phyloP scores from a whole-genome alignment of 2,329 filamentous ascomycete genomes.

The Fusarium sulawesiense region DNA sequence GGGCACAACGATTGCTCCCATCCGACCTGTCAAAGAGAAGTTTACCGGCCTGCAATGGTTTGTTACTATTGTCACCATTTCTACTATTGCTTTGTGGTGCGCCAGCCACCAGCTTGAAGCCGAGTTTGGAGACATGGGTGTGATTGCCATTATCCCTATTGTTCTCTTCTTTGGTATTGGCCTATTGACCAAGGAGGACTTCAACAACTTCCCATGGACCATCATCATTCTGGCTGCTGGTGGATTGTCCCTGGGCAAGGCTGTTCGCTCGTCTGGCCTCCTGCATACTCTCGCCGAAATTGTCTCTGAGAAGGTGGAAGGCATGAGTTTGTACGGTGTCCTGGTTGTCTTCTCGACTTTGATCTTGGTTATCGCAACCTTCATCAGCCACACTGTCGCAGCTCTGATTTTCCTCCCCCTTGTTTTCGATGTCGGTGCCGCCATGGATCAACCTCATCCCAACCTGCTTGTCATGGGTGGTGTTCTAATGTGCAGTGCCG shows the following conservation, averaged over 20 bases:
- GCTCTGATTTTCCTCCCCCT: constrained; percentile 94
- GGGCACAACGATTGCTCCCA: constrained; percentile 90
- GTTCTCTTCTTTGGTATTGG: constrained; percentile 97
- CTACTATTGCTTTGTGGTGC: constrained; percentile 93
- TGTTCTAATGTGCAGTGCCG: constrained; percentile 96
- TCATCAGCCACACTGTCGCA: constrained; percentile 97
- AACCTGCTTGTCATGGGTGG: constrained; percentile 96
- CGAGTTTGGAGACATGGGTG: constrained; percentile 96
- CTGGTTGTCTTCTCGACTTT: constrained; percentile 85
- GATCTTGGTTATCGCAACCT: constrained; percentile 93
- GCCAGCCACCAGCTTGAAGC: constrained; percentile 87
- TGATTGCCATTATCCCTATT: constrained; percentile 95
- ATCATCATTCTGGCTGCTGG: constrained; percentile 98
- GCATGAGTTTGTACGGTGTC: constrained; percentile 85
- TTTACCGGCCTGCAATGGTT: constrained; percentile 95
- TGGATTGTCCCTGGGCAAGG: constrained; percentile 90
- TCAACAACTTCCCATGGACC: constrained; percentile 99
- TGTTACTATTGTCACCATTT: constrained; percentile 83
- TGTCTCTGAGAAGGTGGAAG: constrained; percentile 80
- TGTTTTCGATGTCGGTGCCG: constrained; percentile 84
- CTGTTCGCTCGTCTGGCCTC: constrained; percentile 91
- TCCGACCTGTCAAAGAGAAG: constrained; percentile 86
- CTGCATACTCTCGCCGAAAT: constrained; percentile 85
- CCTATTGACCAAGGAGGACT: constrained; percentile 97
- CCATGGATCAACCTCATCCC: constrained; percentile 90